Conservation (phyloP, 106 monocot genomes). For the Narthecium ossifragum region DNA sequence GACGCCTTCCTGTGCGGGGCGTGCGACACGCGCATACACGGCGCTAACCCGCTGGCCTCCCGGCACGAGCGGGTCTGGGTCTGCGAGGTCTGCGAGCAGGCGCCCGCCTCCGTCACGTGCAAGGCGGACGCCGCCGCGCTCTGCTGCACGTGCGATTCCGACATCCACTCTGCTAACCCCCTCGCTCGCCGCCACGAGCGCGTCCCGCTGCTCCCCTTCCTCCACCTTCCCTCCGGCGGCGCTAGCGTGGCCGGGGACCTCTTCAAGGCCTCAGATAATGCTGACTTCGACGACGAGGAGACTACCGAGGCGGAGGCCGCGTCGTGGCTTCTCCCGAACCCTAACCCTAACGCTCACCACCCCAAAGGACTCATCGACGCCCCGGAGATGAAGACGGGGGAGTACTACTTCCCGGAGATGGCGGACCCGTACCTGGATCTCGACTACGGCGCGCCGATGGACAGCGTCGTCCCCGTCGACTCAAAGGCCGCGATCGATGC, state of each 20-base stretch:
- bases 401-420: slow-evolving; percentile 29
- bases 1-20: slow-evolving; percentile 34
- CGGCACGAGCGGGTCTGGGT: slow-evolving; percentile 46
- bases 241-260: neutral
- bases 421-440: slow-evolving; percentile 44
- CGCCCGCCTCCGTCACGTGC: slow-evolving; percentile 37
- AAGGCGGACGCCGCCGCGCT: slow-evolving; percentile 46
- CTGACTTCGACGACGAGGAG: slow-evolving; percentile 1
- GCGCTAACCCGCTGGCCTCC: slow-evolving; percentile 42
- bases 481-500: neutral
- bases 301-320: slow-evolving; percentile 8
- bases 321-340: neutral
- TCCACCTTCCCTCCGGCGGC: slow-evolving; percentile 5
- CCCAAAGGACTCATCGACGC: neutral
- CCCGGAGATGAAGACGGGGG: slow-evolving; percentile 3
- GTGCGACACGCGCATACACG: slow-evolving; percentile 30
- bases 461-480: slow-evolving; percentile 25
- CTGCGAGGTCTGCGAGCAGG: slow-evolving; percentile 55
- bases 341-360: neutral
- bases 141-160: slow-evolving; percentile 11
- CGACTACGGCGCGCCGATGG: slow-evolving; percentile 23
- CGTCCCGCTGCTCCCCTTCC: slow-evolving; percentile 28
- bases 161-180: slow-evolving; percentile 6
- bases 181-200: slow-evolving; percentile 30
- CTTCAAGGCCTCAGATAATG: neutral